Base-by-base conservation (phyloP, 1,139 yeast species). In the Diutina scorzettiae region DNA sequence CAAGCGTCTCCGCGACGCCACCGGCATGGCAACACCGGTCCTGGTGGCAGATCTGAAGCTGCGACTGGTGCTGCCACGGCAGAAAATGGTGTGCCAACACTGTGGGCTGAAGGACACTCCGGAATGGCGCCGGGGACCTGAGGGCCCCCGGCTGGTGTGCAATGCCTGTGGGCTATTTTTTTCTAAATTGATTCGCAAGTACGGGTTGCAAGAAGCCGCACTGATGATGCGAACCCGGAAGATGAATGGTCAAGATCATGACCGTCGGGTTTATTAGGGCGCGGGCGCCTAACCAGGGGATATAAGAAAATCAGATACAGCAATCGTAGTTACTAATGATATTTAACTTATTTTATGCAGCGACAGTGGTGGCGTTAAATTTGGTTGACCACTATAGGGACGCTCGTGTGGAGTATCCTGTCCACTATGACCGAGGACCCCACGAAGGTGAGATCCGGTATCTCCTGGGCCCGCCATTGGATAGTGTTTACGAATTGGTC, bases 81-180 rank as follows among this genome's bases (percentile, higher is more conserved):
- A 5, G 5, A n/a, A 21, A 14, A n/a, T 23, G 19, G 39, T 19
- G 21, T 34, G 39, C 28, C 39, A 34, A 12, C 39, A 34, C 28
- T 34, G 39, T 23, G 39, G 39, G 11, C 23, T 23, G 11, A n/a
- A 23, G 20, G 29, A 34, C 28, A 34, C 39, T 20, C 39, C 39
- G 9, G 39, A 34, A 14, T 34, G 39, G 39, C 39, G 39, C 18
- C 39, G 39, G 27, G 39, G 39, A 6, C 39, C 39, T 19, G 39
- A 34, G 5, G 39, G 39, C 7, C 39, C 39, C 11, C 27, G 39
- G 11, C 39, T 34, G 39, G 39, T 34, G 28, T 34, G 39, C 20
- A 34, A 34, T 16, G 39, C 39, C n/a, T 34, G 39, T 23, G 39
- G 39, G 20, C 24, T 34, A 8, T 34, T 34, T 16, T 34, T 14